Evolutionary conservation across 2,329 filamentous ascomycete genomes (phyloP).

Genomic region (Ambrosiella xylebori): DNA sequence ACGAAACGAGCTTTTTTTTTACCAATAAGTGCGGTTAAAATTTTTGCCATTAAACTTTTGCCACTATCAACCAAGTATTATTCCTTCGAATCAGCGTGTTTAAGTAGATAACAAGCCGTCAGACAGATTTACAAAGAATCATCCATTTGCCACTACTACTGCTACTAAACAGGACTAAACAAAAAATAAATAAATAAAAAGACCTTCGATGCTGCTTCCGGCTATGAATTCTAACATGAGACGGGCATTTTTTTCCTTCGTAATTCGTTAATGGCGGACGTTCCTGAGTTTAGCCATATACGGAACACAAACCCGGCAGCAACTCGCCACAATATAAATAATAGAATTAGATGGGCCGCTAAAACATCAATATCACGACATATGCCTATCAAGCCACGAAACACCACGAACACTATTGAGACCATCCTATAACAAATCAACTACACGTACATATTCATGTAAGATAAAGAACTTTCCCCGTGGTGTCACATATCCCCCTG

Average conservation of each 20-base stretch:
- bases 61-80: not conserved
- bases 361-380: not conserved
- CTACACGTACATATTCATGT: not conserved
- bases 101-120: not conserved
- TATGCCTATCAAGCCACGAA: not conserved
- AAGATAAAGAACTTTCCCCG: not conserved
- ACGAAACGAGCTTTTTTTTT: not conserved
- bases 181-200: not conserved
- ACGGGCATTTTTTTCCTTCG: too few relatives aligned
- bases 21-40: not conserved
- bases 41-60: slow-evolving; percentile 4
- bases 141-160: not conserved
- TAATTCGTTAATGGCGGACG: not conserved
- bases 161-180: not conserved
- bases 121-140: not conserved
- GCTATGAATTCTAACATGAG: too few relatives aligned
- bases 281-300: not conserved
- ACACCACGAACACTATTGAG: too few relatives aligned
- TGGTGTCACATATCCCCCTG: not conserved
- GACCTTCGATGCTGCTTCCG: too few relatives aligned
- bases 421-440: not conserved
- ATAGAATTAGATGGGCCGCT: not conserved
- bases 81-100: not conserved
- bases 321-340: not conserved
- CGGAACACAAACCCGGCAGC: not conserved